A percentile compares a stretch with the other conserved stretches of the same genome.
Evolutionary conservation across 169 alveolate species (phyloP).

Genomic region (Plasmodium ovale): DNA sequence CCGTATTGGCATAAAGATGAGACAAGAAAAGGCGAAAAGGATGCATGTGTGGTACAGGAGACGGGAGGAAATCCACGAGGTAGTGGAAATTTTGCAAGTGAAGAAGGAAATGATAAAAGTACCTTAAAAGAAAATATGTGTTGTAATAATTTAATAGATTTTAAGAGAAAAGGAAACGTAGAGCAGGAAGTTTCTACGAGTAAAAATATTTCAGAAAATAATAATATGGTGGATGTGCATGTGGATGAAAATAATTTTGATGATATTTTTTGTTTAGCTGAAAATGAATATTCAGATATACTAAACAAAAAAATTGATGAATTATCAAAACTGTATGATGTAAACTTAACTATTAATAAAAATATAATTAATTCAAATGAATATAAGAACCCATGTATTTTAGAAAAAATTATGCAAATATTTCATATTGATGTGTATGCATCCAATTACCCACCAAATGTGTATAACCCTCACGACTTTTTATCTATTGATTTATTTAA

Average conservation of each 20-base stretch:
- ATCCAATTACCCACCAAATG: slow-evolving; percentile 51
- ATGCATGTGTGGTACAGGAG: too few species aligned
- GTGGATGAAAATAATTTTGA: slow-evolving; percentile 73
- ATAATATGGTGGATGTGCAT: slow-evolving; percentile 28
- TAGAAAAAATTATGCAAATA: slow-evolving; percentile 73
- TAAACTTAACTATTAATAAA: slow-evolving; percentile 73
- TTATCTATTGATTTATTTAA: slow-evolving; percentile 72
- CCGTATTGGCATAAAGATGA: too few species aligned
- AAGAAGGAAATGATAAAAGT: background rate
- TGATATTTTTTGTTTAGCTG: slow-evolving; percentile 56
- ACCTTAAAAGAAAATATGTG: background rate
- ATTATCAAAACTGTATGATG: slow-evolving; percentile 52
- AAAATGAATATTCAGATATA: slow-evolving; percentile 64
- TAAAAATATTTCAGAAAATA: slow-evolving; percentile 20
- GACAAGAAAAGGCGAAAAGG: too few species aligned
- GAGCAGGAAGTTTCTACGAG: background rate
- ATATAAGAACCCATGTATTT: slow-evolving; percentile 74
- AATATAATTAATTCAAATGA: slow-evolving; percentile 75
- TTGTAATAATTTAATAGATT: background rate
- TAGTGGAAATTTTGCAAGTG: background rate
- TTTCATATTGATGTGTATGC: slow-evolving; percentile 70
- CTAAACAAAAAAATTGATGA: slow-evolving; percentile 63
- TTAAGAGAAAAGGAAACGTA: background rate
- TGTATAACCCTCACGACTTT: slow-evolving; percentile 66
- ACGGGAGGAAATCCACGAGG: too few species aligned